Evolutionary conservation across 495 filamentous ascomycete species (phyloP), one percentile per base, ranked within the genome.

Genomic region (Tuber melanosporum): DNA sequence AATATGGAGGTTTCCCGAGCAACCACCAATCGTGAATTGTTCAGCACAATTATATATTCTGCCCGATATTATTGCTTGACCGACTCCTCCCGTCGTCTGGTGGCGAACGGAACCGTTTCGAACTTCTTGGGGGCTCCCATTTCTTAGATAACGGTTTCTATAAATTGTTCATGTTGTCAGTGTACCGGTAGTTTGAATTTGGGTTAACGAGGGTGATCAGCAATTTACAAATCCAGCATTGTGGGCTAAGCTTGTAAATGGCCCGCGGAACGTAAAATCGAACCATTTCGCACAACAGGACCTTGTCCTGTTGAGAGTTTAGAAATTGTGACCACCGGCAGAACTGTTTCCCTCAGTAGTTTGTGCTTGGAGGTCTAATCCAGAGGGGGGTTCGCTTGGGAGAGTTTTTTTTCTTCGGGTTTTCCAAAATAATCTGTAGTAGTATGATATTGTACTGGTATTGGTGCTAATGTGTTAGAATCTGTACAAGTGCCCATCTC

Each of bases 21-120:
- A 45, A 70, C 70, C 47, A 70, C 57, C 22, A 57, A 41, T 62
- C 39, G 26, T 41, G 66, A 42, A 46, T 71, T 76, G 49, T 20
- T 22, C 22, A 44, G 26, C 44, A 36, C 20, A 39, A 78, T 62
- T 32, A 57, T 71, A 52, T 74, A 36, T 74, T 44, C 71, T n/a
- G 70, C 22, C 22, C 74, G 75, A 76, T 76, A 71, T 43, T 79
- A 76, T 80, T 80, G 62, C 71, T 75, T 75, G 73, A 49, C 76
- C 71, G 71, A 75, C 71, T 71, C 22, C 78, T 62, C 71, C 66
- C 71, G 26, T 32, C 19, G n/a, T 73, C 71, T 17, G 78, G 78
- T 80, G 75, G 76, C 71, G 45, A 77, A 39, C 42, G 71, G 47
- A 49, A 26, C 73, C 36, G 47, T 76, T 76, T 71, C 76, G 76